Percentiles rank a stretch among this genome's conserved stretches.
Conservation (phyloP, 2,329 filamentous ascomycete species). For the Fusarium tupiense region DNA sequence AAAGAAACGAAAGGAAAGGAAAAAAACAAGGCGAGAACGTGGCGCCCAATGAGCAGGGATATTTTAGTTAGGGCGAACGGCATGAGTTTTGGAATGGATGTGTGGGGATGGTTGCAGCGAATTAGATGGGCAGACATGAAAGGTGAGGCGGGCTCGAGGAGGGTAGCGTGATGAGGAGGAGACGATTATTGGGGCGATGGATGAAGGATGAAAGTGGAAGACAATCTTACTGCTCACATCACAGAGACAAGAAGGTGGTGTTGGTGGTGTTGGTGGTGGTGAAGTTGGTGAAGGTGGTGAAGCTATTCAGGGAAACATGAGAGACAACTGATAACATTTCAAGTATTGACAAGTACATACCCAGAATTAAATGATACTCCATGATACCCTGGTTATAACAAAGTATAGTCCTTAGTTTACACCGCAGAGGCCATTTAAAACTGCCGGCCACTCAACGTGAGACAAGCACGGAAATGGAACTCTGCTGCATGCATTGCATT, state of each 20-base stretch:
- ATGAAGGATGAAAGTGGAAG: neutral
- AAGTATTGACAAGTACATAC: neutral
- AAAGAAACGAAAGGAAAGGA: neutral
- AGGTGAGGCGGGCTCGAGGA: constrained; percentile 34
- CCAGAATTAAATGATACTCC: neutral
- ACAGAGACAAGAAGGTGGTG: neutral
- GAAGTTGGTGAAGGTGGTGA: constrained; percentile 5
- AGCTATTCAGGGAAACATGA: constrained; percentile 24
- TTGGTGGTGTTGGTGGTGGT: neutral
- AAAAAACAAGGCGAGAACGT: constrained; percentile 36
- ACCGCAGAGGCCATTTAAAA: neutral
- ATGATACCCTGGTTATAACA: neutral
- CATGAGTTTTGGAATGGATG: constrained; percentile 32
- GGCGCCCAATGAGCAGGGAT: constrained; percentile 36
- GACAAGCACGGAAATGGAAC: neutral
- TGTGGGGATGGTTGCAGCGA: constrained; percentile 24
- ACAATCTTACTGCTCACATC: constrained; percentile 18
- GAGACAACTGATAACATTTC: neutral
- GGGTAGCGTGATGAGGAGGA: constrained; percentile 30
- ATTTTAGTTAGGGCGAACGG: constrained; percentile 40
- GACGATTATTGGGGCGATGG: constrained; percentile 41
- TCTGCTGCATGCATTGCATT: neutral
- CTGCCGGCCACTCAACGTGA: neutral
- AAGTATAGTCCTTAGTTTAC: too few relatives aligned
- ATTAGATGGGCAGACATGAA: constrained; percentile 5